Percentiles rank a stretch among this genome's conserved stretches.
phyloP scores from a whole-genome alignment of 805 yeast species.

The Lipomyces yamanashiensis region DNA sequence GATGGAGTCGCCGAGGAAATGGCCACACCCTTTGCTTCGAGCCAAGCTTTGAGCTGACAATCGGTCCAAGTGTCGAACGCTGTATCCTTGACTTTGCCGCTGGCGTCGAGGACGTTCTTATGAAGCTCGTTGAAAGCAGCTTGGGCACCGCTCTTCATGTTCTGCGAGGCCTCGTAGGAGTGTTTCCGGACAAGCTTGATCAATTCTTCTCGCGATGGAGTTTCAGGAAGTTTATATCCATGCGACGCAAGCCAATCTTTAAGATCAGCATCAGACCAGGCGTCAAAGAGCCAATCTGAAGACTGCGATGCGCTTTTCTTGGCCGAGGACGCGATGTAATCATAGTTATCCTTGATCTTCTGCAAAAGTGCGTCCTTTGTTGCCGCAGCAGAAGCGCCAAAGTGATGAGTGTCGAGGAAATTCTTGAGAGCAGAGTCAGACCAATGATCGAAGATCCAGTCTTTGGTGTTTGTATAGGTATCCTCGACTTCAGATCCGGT shows the following conservation, averaged over 20 bases:
- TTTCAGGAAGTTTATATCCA: conserved; percentile 31
- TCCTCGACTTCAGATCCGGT: conserved; percentile 17
- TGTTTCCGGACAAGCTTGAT: conserved; percentile 22
- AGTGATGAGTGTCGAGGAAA: conserved; percentile 25
- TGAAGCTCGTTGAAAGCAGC: conserved; percentile 42
- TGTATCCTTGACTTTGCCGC: conserved; percentile 46
- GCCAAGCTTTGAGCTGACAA: conserved; percentile 51
- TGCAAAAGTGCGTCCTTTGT: conserved; percentile 25
- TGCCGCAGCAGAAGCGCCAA: conserved; percentile 17
- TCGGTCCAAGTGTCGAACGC: conserved; percentile 51
- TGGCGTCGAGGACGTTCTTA: conserved; percentile 45
- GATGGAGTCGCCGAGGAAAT: conserved; percentile 30
- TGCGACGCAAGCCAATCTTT: conserved; percentile 32
- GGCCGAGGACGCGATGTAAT: conserved; percentile 21
- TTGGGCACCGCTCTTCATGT: conserved; percentile 10
- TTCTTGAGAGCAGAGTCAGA: conserved; percentile 26
- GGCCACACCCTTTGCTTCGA: conserved; percentile 47
- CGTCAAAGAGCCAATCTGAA: conserved; percentile 37
- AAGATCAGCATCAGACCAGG: conserved; percentile 39
- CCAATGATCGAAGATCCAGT: conserved; percentile 32
- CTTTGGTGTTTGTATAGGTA: conserved; percentile 16
- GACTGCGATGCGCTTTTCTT: conserved; percentile 7
- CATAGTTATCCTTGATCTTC: conserved; percentile 30
- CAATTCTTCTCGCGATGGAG: conserved; percentile 21
- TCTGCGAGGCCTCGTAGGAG: conserved; percentile 25